Conservation (phyloP, 208 protist genomes). For the Trypanosoma melophagium region DNA sequence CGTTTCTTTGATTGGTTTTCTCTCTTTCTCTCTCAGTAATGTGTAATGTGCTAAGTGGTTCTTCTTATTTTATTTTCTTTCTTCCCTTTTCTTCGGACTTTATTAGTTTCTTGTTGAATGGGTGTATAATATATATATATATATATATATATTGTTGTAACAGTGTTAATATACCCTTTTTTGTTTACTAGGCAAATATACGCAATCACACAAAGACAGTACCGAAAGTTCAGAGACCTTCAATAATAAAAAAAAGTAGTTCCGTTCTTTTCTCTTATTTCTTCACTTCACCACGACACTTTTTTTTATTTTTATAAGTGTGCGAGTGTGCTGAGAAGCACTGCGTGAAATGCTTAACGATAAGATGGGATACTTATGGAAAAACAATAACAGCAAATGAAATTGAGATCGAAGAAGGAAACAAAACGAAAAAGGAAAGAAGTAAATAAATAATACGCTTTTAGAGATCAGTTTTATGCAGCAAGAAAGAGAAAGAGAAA, state of each 20-base stretch:
- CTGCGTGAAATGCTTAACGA: background rate
- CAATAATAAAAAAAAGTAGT: too few relatives aligned
- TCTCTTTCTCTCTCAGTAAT: background rate
- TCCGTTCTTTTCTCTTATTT: background rate
- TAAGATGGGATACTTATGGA: background rate
- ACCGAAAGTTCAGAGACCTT: too few relatives aligned
- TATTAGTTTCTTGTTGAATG: too few relatives aligned
- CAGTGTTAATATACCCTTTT: too few relatives aligned
- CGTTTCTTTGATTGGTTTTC: background rate
- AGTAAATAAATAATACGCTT: background rate
- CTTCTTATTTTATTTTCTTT: too few relatives aligned
- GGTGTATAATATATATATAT: too few relatives aligned
- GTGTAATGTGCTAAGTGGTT: too few relatives aligned
- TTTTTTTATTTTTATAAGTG: background rate
- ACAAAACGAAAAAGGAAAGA: conserved; percentile 1
- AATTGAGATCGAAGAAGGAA: too few relatives aligned
- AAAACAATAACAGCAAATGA: background rate
- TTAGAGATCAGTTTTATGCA: background rate
- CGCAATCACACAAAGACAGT: too few relatives aligned
- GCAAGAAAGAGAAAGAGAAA: conserved; percentile 14
- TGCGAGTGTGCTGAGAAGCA: conserved; percentile 21
- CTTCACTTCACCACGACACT: background rate
- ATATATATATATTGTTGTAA: too few relatives aligned
- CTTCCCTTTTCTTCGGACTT: too few relatives aligned
- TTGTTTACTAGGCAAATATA: too few relatives aligned